Evolutionary conservation across 495 filamentous ascomycete genomes (phyloP), one percentile per base, ranked within the genome.

Genomic region (Podospora anserina): DNA sequence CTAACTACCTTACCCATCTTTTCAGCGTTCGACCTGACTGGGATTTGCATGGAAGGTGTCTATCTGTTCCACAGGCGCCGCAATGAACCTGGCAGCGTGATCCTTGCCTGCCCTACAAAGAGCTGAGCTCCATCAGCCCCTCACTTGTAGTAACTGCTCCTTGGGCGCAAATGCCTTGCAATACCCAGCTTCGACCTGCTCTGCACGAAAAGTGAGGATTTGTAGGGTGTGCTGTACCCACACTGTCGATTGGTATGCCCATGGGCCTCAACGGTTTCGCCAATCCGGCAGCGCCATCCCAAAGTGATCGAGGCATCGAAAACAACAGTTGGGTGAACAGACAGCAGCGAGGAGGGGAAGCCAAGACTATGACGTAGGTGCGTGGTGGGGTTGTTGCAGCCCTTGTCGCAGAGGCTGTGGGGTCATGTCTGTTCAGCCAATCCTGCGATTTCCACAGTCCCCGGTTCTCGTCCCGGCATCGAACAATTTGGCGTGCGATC

Each of bases 301-400:
- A 18, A 61, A 28, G 18, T 27, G 27, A 27, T 61, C 16, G n/a
- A 49, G 39, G 39, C 39, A 66, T 58, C 49, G 54, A 34, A 64
- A 61, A 55, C 61, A 44, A 49, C 3, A 49, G 4, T 49, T 49
- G 39, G 39, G 39, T 13, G 39, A 49, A 11, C 39, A 11, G 56
- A 20, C 56, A 27, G 16, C 56, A 27, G 56, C 26, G 4, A 61
- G 27, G 60, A 68, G 63, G 64, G 60, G 66, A 59, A 67, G 20
- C 23, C 54, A 19, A 39, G 4, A 18, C 71, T 67, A 75, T 75
- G 74, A 75, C 74, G 74, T 75, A 68, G 73, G 65, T 67, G 64
- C 60, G 69, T 71, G 69, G 74, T 69, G 74, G 63, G 27, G 39
- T 19, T 23, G 23, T 20, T 3, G 15, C 57, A 58, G 60, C 73